Conservation (phyloP, 2,329 filamentous ascomycete genomes). For the Penicillium aurantiogriseum region DNA sequence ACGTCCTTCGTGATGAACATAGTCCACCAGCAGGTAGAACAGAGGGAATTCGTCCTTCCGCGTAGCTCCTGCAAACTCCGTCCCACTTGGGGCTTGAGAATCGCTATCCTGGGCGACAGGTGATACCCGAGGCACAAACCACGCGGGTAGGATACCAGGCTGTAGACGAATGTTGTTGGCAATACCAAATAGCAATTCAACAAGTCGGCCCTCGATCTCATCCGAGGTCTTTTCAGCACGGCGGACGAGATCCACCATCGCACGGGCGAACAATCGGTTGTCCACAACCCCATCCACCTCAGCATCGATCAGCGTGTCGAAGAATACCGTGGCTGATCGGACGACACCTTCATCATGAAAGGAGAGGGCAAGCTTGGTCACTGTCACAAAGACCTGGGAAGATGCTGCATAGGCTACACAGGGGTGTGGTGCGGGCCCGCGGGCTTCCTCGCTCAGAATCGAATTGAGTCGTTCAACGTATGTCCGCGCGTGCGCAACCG, state of each 20-base stretch:
- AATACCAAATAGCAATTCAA: conserved; percentile 93
- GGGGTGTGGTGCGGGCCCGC: conserved; percentile 82
- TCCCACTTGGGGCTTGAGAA: conserved; percentile 50
- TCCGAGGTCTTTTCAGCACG: conserved; percentile 65
- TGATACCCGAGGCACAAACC: conserved; percentile 69
- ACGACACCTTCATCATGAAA: conserved; percentile 85
- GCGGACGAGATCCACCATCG: conserved; percentile 80
- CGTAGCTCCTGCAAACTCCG: conserved; percentile 77
- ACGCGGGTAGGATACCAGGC: conserved; percentile 80
- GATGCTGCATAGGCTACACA: conserved; percentile 84
- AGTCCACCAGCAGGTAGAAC: conserved; percentile 93
- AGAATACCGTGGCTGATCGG: conserved; percentile 78
- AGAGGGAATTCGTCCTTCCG: conserved; percentile 91
- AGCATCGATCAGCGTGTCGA: conserved; percentile 89
- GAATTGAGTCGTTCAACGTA: conserved; percentile 57
- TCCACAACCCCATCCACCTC: conserved; percentile 95
- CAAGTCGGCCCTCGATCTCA: conserved; percentile 82
- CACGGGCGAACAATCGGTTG: conserved; percentile 78
- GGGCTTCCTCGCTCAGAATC: conserved; percentile 84
- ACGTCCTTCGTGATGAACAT: conserved; percentile 92
- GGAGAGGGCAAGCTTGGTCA: conserved; percentile 83
- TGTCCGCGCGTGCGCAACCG: conserved; percentile 51
- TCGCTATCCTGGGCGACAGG: conserved; percentile 39
- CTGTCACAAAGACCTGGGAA: conserved; percentile 83
- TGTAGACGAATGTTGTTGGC: conserved; percentile 93